These are phyloP conservation scores for Plasmodium fragile DNA, from an alignment of 169 alveolate genomes.

Conservation along the genomic window DNA sequence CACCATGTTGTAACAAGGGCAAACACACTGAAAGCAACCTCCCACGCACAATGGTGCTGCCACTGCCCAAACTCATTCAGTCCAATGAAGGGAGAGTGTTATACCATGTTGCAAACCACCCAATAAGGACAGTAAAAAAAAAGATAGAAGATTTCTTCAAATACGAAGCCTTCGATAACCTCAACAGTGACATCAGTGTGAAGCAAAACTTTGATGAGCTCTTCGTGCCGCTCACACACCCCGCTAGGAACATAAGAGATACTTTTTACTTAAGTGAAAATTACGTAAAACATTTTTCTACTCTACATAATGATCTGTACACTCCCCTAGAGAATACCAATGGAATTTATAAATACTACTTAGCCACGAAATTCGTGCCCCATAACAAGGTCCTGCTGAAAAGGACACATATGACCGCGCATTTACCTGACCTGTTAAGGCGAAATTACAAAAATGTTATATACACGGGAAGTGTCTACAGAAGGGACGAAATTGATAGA, in stretches of 20 bases:
- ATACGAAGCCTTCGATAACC: conserved; percentile 71
- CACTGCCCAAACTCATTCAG: conserved; percentile 43
- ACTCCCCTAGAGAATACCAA: conserved; percentile 41
- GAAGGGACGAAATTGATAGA: conserved; percentile 94
- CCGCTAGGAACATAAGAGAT: conserved; percentile 89
- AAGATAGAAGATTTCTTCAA: conserved; percentile 47
- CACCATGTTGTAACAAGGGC: neutral
- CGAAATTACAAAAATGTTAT: conserved; percentile 86
- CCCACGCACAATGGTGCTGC: neutral
- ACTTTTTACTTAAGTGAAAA: conserved; percentile 87
- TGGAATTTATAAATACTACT: conserved; percentile 75
- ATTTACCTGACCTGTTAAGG: conserved; percentile 88
- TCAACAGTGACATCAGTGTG: conserved; percentile 79
- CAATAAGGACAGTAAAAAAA: conserved; percentile 62
- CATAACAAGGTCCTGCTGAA: conserved; percentile 78
- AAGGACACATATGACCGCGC: conserved; percentile 94
- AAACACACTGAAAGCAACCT: neutral
- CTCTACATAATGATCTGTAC: neutral
- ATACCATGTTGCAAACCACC: conserved; percentile 41
- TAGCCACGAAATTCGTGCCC: conserved; percentile 47
- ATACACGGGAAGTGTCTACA: conserved; percentile 92
- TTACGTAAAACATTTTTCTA: conserved; percentile 64
- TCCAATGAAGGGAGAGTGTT: conserved; percentile 49
- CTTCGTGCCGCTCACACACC: conserved; percentile 92
- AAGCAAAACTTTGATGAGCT: conserved; percentile 91